Conservation (phyloP, 257 asterid genomes). For the Handroanthus guayacan region DNA sequence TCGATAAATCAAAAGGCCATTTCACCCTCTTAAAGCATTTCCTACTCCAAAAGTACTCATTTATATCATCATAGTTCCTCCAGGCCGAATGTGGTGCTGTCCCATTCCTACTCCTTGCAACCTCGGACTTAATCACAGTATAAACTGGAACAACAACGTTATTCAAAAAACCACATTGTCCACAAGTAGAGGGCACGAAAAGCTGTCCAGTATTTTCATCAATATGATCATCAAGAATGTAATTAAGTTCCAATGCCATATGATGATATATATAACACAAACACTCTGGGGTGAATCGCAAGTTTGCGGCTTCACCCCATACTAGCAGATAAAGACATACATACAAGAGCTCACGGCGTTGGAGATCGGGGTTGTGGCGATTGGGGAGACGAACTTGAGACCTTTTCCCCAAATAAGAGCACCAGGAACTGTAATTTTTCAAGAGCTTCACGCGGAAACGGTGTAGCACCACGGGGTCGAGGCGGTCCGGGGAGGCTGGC, state of each 20-base stretch:
- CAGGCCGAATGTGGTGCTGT: constrained; percentile 98
- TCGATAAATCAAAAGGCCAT: constrained; percentile 81
- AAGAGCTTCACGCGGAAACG: constrained; percentile 74
- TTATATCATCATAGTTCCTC: constrained; percentile 96
- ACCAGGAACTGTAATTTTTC: constrained; percentile 82
- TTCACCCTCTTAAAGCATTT: constrained; percentile 74
- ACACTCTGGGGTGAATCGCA: constrained; percentile 86
- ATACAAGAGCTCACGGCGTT: constrained; percentile 85
- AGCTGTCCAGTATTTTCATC: constrained; percentile 76
- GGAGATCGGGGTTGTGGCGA: constrained; percentile 62
- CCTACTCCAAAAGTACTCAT: constrained; percentile 95
- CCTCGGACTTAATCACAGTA: constrained; percentile 69
- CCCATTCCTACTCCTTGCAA: constrained; percentile 85
- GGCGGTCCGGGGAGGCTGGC: constrained; percentile 63
- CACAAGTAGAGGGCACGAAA: constrained; percentile 75
- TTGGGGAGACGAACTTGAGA: constrained; percentile 78
- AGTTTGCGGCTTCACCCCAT: constrained; percentile 95
- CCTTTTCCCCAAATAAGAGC: constrained; percentile 74
- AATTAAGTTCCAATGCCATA: constrained; percentile 87
- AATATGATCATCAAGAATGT: constrained; percentile 71
- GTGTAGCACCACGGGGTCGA: constrained; percentile 72
- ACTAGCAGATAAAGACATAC: constrained; percentile 71
- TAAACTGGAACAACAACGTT: constrained; percentile 74
- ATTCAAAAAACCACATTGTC: constrained; percentile 67
- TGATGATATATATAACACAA: constrained; percentile 86